Percentiles rank a stretch among this genome's conserved stretches.
Evolutionary conservation across 139 green algal species (phyloP).

Genomic region (Prasinococcaceae sp.): DNA sequence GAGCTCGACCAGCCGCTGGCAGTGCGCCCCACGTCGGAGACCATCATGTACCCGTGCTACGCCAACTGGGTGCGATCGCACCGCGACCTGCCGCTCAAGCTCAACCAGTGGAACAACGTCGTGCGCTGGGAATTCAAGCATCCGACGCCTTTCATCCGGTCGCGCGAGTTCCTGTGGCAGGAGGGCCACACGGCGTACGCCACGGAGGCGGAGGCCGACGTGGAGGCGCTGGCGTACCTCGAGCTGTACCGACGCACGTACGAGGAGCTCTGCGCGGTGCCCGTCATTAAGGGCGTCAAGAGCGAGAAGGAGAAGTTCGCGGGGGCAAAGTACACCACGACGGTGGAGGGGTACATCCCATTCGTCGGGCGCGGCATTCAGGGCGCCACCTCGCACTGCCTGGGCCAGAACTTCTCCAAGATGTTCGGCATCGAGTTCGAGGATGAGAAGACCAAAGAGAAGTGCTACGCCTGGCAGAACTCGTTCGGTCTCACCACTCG

Average conservation of each 20-base stretch:
- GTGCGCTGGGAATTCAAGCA: conserved; percentile 99
- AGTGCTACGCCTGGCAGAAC: conserved; percentile 85
- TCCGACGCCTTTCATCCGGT: conserved; percentile 95
- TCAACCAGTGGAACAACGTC: conserved; percentile 98
- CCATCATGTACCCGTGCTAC: conserved; percentile 95
- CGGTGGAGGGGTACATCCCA: no score
- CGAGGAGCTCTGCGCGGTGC: conserved; percentile 87
- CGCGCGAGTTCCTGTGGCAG: conserved; percentile 90
- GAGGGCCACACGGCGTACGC: conserved; percentile 84
- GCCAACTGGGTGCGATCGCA: conserved; percentile 90
- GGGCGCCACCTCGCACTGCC: conserved; percentile 84
- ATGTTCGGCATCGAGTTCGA: conserved; percentile 75
- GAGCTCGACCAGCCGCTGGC: conserved; percentile 91
- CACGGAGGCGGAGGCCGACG: conserved; percentile 71
- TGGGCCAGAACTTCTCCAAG: conserved; percentile 96
- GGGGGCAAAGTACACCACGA: conserved; percentile 86
- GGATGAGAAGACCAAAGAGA: conserved; percentile 45
- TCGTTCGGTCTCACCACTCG: conserved; percentile 91
- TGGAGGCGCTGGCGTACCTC: conserved; percentile 85
- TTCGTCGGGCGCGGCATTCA: conserved; percentile 87
- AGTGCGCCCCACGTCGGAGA: conserved; percentile 92
- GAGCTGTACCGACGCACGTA: conserved; percentile 85
- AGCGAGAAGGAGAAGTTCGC: conserved; percentile 95
- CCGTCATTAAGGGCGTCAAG: conserved; percentile 81
- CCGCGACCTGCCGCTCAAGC: conserved; percentile 85